Evolutionary conservation across 176 grass and related monocot species (phyloP), one percentile per base, ranked within the genome.

Genomic region (Bonia amplexicaulis): DNA sequence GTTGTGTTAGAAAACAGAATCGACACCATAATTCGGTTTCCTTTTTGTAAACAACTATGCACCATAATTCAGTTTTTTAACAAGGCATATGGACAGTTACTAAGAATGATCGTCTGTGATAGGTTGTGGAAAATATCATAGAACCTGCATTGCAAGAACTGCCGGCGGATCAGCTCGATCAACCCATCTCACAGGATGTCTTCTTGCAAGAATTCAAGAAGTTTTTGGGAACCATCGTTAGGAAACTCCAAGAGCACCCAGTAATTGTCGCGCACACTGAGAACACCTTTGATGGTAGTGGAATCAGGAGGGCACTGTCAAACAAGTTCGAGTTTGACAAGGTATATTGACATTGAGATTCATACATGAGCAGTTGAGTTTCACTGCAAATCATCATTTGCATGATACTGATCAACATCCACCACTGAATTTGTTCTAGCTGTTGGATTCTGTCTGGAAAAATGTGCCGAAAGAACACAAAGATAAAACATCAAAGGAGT

Each of bases 221-320:
- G 45, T 81, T 89, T 14, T 39, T 98, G 73, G 15, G 39, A 17
- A 41, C 73, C 44, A 73, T 98, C 40, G 70, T 14, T 5, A 73
- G 12, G 42, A 78, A 69, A 16, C 91, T 98, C 55, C 87, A 92
- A 25, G 83, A 89, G 29, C 62, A 89, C 88, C 96, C 91, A 33
- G 83, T 95, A 6, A 95, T 98, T 11, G 96, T 98, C 9, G 96
- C 91, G 0, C 93, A 98, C 42, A 95, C 75, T 0, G 96, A 95
- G 27, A 98, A 95, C 52, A 98, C 86, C 22, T 98, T 98, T n/a
- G 96, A 98, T 41, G 96, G 96, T 29, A 87, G 87, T 25, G 91
- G 91, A 48, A 78, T 95, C 49, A 89, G 63, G 63, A 93, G 69
- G 80, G 64, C 95, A 53, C 82, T 95, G 9, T 85, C 86, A 0